Evolutionary conservation across 768 basidiomycete species (phyloP), one percentile per base, ranked within the genome.

Genomic region (Postia placenta): DNA sequence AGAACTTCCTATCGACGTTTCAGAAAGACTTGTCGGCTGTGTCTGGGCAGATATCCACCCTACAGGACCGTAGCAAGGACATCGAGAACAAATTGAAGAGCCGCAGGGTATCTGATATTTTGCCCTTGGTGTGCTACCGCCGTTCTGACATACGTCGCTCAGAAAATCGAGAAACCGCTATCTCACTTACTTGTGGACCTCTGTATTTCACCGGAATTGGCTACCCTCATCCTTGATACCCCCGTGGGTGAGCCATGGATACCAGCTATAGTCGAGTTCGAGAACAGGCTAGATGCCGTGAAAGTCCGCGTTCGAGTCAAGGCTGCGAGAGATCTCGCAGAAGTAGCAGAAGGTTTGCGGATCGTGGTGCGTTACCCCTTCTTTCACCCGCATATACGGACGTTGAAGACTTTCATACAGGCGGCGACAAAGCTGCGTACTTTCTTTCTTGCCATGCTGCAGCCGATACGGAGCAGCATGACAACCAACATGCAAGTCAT

Each of bases 1-100:
- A 96, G 56, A 75, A 82, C 1, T 98, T 98, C 66, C 76, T 99
- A 11, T 92, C 92, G 2, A 96, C 90, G 0, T 99, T 99, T 61
- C 95, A 97, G 67, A 86, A 76, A 57, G 95, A 99, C 65, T 74
- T 99, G 19, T 88, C 92, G 4, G 85, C 86, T 1, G 96, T 98
- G 9, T 97, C 96, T 2, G 90, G 92, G 2, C 94, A 99, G 64
- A 95, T 99, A 64, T 87, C 91, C 1, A 92, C 97, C 54, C 74
- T 99, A 20, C 96, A 98, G 61, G 79, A 81, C 55, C 77, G 91
- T 27, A 94, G 92, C 63, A 87, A 88, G 56, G 87, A 87, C 36
- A 96, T 98, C 15, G 96, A 98, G 55, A 80, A 78, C 51, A 79
- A 85, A 50, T 74, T 98, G 49, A 87, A 84, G 63, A 88, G 85